phyloP scores from a whole-genome alignment of 768 basidiomycete genomes.

The Phanerodontia chrysosporium region DNA sequence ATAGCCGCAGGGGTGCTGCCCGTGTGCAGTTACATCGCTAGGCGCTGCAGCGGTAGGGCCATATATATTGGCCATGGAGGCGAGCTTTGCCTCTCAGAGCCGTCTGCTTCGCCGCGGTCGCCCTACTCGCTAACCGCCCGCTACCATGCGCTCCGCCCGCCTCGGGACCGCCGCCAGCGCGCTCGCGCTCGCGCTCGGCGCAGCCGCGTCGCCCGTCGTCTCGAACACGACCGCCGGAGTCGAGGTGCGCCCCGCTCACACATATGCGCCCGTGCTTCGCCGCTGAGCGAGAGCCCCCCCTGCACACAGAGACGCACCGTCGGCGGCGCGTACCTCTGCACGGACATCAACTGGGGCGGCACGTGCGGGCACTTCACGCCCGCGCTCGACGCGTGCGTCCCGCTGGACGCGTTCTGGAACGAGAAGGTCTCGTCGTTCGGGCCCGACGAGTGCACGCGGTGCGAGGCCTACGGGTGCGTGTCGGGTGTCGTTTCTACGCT shows the following conservation, averaged over 20 bases:
- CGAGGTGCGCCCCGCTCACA: not conserved
- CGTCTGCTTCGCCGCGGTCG: not conserved
- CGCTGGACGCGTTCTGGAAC: not conserved
- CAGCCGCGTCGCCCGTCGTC: not conserved
- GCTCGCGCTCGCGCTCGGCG: not conserved
- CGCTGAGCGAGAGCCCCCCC: not conserved
- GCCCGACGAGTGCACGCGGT: not conserved
- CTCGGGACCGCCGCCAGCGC: not conserved
- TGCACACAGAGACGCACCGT: slow-evolving; percentile 1
- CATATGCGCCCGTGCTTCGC: not conserved
- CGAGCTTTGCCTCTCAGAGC: too few species aligned
- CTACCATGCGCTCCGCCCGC: not conserved
- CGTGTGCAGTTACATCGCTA: too few species aligned
- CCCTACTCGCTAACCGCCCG: not conserved
- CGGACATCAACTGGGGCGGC: slow-evolving; percentile 1
- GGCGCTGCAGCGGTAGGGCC: too few species aligned
- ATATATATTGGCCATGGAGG: too few species aligned
- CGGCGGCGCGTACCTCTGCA: slow-evolving; percentile 4
- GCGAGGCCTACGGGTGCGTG: not conserved
- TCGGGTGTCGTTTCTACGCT: not conserved
- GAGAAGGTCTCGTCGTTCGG: not conserved
- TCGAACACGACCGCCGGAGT: not conserved
- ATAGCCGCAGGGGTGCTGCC: too few species aligned
- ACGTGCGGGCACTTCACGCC: not conserved
- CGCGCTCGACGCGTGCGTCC: not conserved